Percentiles rank a stretch among this genome's conserved stretches.
These are phyloP conservation scores for Dissophora globulifera DNA, from an alignment of 192 early-diverging fungal genomes.

Conservation along the genomic window DNA sequence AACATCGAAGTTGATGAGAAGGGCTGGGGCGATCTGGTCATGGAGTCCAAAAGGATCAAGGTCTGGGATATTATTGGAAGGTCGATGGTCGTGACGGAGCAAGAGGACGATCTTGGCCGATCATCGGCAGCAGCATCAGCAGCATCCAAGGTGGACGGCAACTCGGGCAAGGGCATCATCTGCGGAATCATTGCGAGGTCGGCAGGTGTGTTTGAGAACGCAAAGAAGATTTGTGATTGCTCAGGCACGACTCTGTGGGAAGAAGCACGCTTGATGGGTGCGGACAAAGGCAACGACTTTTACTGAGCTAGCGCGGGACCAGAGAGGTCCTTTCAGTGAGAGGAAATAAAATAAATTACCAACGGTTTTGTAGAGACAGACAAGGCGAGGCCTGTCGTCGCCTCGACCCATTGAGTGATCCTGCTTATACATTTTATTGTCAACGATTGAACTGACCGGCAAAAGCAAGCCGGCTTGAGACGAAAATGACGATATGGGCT, in stretches of 20 bases:
- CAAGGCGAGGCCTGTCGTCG: too few relatives aligned
- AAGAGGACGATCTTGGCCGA: slow-evolving; percentile 66
- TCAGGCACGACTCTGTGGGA: slow-evolving; percentile 90
- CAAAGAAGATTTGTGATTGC: slow-evolving; percentile 88
- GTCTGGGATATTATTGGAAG: slow-evolving; percentile 94
- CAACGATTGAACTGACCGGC: too few relatives aligned
- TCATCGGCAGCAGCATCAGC: background rate
- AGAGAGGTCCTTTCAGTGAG: too few relatives aligned
- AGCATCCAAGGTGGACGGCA: slow-evolving; percentile 55
- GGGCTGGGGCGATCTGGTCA: slow-evolving; percentile 79
- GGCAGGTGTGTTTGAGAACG: slow-evolving; percentile 92
- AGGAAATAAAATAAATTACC: too few relatives aligned
- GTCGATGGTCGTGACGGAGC: slow-evolving; percentile 77
- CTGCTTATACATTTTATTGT: too few relatives aligned
- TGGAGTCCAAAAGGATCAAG: slow-evolving; percentile 77
- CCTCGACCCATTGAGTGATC: too few relatives aligned
- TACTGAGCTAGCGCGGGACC: too few relatives aligned
- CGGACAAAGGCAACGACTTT: slow-evolving; percentile 36
- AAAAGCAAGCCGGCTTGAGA: too few relatives aligned
- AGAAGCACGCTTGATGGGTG: slow-evolving; percentile 65
- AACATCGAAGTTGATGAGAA: slow-evolving; percentile 72
- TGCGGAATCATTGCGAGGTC: slow-evolving; percentile 90
- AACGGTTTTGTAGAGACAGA: too few relatives aligned
- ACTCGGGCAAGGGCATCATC: slow-evolving; percentile 71
- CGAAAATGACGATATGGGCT: too few relatives aligned